Evolutionary conservation across 805 yeast species (phyloP), one percentile per base, ranked within the genome.

Genomic region (Debaryomyces hansenii): DNA sequence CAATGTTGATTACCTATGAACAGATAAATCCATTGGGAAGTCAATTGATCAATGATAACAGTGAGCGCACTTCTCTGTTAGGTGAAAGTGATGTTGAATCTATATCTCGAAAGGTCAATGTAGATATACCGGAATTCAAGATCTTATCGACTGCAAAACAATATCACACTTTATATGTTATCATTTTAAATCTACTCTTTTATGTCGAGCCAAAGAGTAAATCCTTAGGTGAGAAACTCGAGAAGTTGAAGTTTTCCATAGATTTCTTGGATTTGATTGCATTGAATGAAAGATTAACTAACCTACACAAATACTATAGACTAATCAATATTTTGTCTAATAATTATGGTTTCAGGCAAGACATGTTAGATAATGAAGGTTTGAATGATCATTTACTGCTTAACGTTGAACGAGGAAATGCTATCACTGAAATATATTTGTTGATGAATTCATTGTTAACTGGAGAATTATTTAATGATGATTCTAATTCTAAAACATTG

Each of bases 171-270:
- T 63, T 89, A 11, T 87, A 82, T 58, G 74, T 79, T 12, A 80
- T 90, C 33, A 71, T 79, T 0, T 73, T 80, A 55, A 83, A 85
- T 44, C 66, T 91, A 38, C 58, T 92, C 48, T 72, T 88, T 28
- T 89, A 88, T 59, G 72, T 80, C 5, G 96, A 89, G 53, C 96
- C 96, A 4, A 75, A 78, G 52, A 76, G 79, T 37, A 79, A 80
- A 49, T 68, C 71, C 31, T 61, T 85, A 37, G 74, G 76, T 31
- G 84, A 86, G 45, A 76, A 78, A 32, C 70, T 88, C 27, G 84
- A 83, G 45, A 84, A 85, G 52, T 67, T 90, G 57, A 70, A 83
- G 36, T 73, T 91, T 51, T 80, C 89, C 3, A 78, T 87, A 27
- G 91, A 89, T 59, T 78, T 86, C 59, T 80, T 80, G 32, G 85